Evolutionary conservation across 345 rosid genomes (phyloP), one percentile per base, ranked within the genome.

Genomic region (Salix brachista): DNA sequence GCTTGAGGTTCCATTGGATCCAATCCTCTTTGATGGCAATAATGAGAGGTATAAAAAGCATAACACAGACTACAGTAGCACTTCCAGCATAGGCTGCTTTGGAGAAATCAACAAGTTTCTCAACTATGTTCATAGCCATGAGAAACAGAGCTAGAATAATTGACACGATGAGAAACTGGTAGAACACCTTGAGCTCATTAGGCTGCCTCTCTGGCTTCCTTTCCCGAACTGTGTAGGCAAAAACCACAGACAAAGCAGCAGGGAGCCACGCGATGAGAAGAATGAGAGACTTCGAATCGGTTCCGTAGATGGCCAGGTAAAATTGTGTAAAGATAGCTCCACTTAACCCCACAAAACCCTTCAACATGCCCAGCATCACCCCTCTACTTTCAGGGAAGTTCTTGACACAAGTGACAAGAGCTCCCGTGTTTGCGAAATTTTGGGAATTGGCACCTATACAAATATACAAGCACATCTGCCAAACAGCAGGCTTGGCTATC

Each of bases 381-480:
- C 98, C 98, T 61, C 98, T 83, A 67, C 96, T 88, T 36, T 91
- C 93, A 2, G 98, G 97, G 85, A 94, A 94, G 56, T 94, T 94
- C 81, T 88, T 88, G 4, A 94, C 91, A 81, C 94, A 90, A 36
- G 98, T 92, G 72, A 92, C 97, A 1, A 94, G 79, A 78, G 96
- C 92, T 46, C 97, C 98, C 37, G 97, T 92, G 48, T 90, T 92
- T 44, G 97, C 96, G 64, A 94, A 92, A 65, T 90, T 94, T 69
- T 92, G 97, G 1, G 97, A 92, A 72, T 94, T 94, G 1, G 97
- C 97, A 39, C 97, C 97, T 0, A 91, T 73, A 68, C 94, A 92
- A 50, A 92, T 91, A 80, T 90, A 94, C 26, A 86, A 48, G 67
- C 96, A 92, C 98, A 94, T 92, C 8, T 90, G 96, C 98, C 96